Conservation (phyloP, 192 early-diverging fungal genomes). For the Coemansia sp. region DNA sequence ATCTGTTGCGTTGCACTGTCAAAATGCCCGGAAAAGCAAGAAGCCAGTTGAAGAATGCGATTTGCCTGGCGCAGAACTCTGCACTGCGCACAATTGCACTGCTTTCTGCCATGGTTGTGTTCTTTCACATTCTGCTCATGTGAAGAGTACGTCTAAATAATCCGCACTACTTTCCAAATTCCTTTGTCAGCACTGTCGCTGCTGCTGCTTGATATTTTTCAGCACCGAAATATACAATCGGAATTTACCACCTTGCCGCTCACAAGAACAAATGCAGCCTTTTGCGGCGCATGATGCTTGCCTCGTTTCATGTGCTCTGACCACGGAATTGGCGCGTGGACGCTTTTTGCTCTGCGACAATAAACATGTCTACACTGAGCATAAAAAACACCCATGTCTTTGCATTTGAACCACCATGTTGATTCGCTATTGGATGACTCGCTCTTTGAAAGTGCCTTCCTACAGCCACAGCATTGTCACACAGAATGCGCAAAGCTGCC, state of each 20-base stretch:
- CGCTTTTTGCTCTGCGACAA: background rate
- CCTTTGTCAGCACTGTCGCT: background rate
- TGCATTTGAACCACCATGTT: background rate
- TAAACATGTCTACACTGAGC: background rate
- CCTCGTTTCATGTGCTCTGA: background rate
- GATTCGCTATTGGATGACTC: background rate
- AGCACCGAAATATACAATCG: constrained; percentile 2
- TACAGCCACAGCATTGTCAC: background rate
- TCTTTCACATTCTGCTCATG: background rate
- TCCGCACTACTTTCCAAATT: background rate
- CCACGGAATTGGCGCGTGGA: constrained; percentile 8
- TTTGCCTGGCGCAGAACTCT: constrained; percentile 1
- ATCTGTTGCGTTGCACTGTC: background rate
- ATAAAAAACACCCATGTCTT: background rate
- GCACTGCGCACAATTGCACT: constrained; percentile 1
- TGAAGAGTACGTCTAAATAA: constrained; percentile 3
- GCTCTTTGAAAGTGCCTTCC: background rate
- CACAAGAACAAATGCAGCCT: background rate
- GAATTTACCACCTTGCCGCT: constrained; percentile 1
- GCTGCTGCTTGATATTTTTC: constrained; percentile 4
- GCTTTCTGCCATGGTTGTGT: background rate
- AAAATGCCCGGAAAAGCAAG: constrained; percentile 4
- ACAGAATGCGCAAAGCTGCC: background rate
- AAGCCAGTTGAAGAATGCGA: constrained; percentile 2
- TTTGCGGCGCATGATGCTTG: background rate